Percentiles rank a stretch among this genome's conserved stretches.
phyloP scores from a whole-genome alignment of 108 stramenopile species.

The Fragilaria radians region DNA sequence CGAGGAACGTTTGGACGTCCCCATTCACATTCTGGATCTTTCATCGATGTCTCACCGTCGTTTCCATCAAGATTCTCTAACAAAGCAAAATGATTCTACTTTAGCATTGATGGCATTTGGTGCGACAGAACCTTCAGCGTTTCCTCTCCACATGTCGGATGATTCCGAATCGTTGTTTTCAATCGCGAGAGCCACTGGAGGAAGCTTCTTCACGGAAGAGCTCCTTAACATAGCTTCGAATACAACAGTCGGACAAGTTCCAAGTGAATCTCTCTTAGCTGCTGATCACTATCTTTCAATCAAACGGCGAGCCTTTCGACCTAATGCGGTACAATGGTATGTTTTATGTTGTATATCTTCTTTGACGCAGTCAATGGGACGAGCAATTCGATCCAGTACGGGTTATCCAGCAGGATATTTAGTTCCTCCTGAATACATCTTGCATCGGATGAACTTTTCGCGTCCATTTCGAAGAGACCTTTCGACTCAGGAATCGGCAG shows the following conservation, averaged over 20 bases:
- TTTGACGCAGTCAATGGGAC: slow-evolving; percentile 47
- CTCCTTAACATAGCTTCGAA: slow-evolving; percentile 33
- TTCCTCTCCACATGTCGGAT: slow-evolving; percentile 56
- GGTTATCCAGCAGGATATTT: too few species aligned
- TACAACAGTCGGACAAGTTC: slow-evolving; percentile 35
- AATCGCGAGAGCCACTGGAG: slow-evolving; percentile 50
- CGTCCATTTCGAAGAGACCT: too few species aligned
- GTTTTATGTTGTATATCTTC: slow-evolving; percentile 62
- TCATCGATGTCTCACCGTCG: too few species aligned
- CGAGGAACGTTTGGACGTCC: slow-evolving; percentile 51
- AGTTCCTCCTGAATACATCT: too few species aligned
- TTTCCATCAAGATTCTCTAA: too few species aligned
- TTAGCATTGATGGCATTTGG: slow-evolving; percentile 32
- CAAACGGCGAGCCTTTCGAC: slow-evolving; percentile 45
- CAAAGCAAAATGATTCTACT: too few species aligned
- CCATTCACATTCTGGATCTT: slow-evolving; percentile 57
- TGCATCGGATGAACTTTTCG: too few species aligned
- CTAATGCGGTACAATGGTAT: slow-evolving; percentile 76
- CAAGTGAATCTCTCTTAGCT: slow-evolving; percentile 14
- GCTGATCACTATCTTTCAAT: slow-evolving; percentile 39
- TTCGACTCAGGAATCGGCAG: too few species aligned
- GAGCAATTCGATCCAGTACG: too few species aligned
- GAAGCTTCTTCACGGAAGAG: slow-evolving; percentile 50
- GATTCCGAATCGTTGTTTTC: slow-evolving; percentile 47
- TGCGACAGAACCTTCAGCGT: slow-evolving; percentile 27